phyloP scores from a whole-genome alignment of 768 basidiomycete genomes.

The Lentinus tigrinus region DNA sequence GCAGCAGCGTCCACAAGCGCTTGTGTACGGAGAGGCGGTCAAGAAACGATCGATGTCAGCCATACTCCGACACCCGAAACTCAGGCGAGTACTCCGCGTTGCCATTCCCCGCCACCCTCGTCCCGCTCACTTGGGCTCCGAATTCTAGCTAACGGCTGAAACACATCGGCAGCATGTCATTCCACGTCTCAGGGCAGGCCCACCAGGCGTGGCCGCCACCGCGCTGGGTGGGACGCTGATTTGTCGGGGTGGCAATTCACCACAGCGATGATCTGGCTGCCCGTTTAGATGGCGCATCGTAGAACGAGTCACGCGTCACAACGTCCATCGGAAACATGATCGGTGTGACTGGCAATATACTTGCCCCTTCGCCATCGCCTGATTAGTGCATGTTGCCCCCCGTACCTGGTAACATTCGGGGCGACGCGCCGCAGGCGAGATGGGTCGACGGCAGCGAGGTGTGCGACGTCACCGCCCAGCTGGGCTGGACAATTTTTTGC shows the following conservation, averaged over 20 bases:
- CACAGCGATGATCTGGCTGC: conserved; percentile 14
- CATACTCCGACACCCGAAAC: conserved; percentile 18
- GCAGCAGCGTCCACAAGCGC: conserved; percentile 14
- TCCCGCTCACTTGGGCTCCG: background rate
- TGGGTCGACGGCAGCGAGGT: background rate
- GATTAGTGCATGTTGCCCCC: conserved; percentile 17
- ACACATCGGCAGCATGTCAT: background rate
- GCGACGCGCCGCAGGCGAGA: background rate
- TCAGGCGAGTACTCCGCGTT: conserved; percentile 11
- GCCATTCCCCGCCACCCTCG: background rate
- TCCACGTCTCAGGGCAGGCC: background rate
- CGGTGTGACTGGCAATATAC: conserved; percentile 13
- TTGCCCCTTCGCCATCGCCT: conserved; percentile 2
- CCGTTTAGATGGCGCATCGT: conserved; percentile 7
- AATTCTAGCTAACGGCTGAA: background rate
- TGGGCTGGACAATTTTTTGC: background rate
- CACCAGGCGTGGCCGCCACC: conserved; percentile 1
- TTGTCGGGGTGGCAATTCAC: conserved; percentile 20
- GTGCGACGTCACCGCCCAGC: background rate
- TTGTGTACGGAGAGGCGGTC: conserved; percentile 9
- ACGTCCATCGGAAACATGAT: conserved; percentile 18
- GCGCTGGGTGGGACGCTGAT: conserved; percentile 11
- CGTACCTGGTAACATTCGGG: conserved; percentile 18
- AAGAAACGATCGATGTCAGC: conserved; percentile 21
- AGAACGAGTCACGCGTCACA: conserved; percentile 24